phyloP scores from a whole-genome alignment of 306 rosid genomes.

The Fagus sylvatica region DNA sequence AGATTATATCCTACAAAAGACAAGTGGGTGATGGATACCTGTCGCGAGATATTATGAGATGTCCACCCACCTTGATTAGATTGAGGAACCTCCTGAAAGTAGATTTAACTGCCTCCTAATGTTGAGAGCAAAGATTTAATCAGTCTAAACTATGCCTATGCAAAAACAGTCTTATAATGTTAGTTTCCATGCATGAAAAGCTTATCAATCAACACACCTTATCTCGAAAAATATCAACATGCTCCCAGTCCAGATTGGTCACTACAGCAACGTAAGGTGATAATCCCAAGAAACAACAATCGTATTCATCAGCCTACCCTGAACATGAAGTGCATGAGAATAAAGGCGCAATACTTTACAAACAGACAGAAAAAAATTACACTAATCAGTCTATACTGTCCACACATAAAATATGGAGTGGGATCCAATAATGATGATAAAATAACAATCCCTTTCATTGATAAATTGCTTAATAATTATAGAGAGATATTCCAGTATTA shows the following conservation, averaged over 20 bases:
- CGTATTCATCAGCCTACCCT: conserved; percentile 40
- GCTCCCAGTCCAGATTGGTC: conserved; percentile 36
- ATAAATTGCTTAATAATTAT: neutral
- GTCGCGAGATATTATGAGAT: conserved; percentile 34
- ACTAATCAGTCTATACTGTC: neutral
- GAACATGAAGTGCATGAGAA: neutral
- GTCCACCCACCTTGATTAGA: conserved; percentile 26
- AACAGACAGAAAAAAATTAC: neutral
- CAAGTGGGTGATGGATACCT: conserved; percentile 9
- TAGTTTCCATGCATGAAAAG: neutral
- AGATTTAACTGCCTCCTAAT: conserved; percentile 33
- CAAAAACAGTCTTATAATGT: neutral
- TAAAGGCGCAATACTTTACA: neutral
- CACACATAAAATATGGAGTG: neutral
- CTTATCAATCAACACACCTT: conserved; percentile 15
- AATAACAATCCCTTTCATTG: neutral
- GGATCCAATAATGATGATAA: neutral
- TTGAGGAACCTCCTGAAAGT: conserved; percentile 29
- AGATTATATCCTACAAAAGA: neutral
- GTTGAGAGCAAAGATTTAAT: conserved; percentile 6
- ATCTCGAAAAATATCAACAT: conserved; percentile 29
- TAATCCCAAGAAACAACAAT: conserved; percentile 27
- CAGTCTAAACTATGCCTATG: neutral
- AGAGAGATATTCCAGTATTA: neutral
- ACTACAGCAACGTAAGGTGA: conserved; percentile 27